Base-by-base conservation (phyloP, 495 filamentous ascomycete genomes). In the Melanomma pulvis-pyrius region DNA sequence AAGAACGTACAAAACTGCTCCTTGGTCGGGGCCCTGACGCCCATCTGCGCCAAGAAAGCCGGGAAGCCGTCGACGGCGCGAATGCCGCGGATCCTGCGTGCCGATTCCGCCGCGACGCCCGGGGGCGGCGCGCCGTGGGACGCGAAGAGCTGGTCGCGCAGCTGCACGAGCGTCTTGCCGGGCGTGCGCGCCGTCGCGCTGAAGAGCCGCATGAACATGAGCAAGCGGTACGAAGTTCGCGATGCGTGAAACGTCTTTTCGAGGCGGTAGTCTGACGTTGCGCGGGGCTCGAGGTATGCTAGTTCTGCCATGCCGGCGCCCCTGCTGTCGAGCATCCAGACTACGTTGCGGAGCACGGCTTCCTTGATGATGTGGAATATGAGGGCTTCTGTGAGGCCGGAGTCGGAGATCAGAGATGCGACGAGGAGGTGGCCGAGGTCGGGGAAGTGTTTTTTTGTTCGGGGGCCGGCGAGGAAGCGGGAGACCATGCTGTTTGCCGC, bases 141-240 rank as follows among this genome's bases (percentile, higher is more conserved):
- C 8, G 76, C 71, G 70, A 83, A 84, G 21, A 83, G 74, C 39
- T 79, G 75, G 41, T 81, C 76, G 59, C 77, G 71, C 41, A 82
- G 73, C 48, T 75, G 58, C 29, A 26, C 32, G 32, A 84, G 73
- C 1, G 71, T 59, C 26, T 75, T 76, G 29, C 67, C 69, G 29
- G 74, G 69, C 7, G 76, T 74, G 25, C 82, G 30, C 75, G 66
- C 82, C 0, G 76, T 79, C 34, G 74, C 74, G 15, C 76, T 76
- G 69, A 84, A 83, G 9, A 84, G 77, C 56, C 79, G 77, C 1
- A 77, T 76, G 72, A 84, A 83, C 81, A 84, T 83, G 25, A 84
- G 75, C 17, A 84, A 76, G 4, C 79, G 75, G 69, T 83, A 84
- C 1, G 79, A 82, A 1, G 79, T 81, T 28, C 74, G 76, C 52